phyloP scores from a whole-genome alignment of 1,139 yeast genomes.

The Nakaseomyces kungkrabaensis region DNA sequence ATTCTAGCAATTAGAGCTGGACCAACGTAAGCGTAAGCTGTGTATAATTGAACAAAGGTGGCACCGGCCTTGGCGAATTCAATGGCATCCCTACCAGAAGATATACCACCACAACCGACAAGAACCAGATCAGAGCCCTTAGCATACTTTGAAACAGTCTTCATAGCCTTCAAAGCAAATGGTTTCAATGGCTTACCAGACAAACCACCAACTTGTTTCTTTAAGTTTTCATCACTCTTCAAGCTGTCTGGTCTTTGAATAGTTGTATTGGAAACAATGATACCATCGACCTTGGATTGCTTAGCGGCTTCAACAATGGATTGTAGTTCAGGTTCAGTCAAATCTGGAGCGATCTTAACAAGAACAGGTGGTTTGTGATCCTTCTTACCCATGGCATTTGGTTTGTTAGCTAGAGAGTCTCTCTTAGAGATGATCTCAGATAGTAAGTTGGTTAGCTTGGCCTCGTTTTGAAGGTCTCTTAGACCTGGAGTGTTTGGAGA shows the following conservation, averaged over 20 bases:
- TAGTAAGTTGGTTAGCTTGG: conserved; percentile 57
- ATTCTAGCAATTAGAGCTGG: conserved; percentile 78
- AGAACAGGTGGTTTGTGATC: conserved; percentile 53
- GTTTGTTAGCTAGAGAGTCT: conserved; percentile 36
- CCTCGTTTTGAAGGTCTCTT: conserved; percentile 73
- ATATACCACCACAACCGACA: conserved; percentile 92
- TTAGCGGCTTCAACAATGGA: conserved; percentile 79
- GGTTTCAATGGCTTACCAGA: conserved; percentile 92
- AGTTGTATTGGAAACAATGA: conserved; percentile 86
- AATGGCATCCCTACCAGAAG: conserved; percentile 73
- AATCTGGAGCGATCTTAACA: conserved; percentile 91
- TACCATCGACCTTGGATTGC: conserved; percentile 75
- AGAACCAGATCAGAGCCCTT: conserved; percentile 60
- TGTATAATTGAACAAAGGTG: conserved; percentile 71
- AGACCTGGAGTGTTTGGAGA: conserved; percentile 96
- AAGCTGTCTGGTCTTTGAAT: conserved; percentile 61
- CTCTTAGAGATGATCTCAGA: conserved; percentile 56
- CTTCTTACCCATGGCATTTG: conserved; percentile 25
- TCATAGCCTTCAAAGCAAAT: conserved; percentile 59
- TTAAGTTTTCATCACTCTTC: conserved; percentile 35
- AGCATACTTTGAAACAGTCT: conserved; percentile 59
- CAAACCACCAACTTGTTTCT: conserved; percentile 70
- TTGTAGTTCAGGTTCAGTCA: conserved; percentile 68
- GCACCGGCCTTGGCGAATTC: conserved; percentile 96
- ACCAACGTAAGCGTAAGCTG: conserved; percentile 87